Evolutionary conservation across 2,329 filamentous ascomycete genomes (phyloP), one percentile per base, ranked within the genome.

Genomic region (Fusarium subtropicale): DNA sequence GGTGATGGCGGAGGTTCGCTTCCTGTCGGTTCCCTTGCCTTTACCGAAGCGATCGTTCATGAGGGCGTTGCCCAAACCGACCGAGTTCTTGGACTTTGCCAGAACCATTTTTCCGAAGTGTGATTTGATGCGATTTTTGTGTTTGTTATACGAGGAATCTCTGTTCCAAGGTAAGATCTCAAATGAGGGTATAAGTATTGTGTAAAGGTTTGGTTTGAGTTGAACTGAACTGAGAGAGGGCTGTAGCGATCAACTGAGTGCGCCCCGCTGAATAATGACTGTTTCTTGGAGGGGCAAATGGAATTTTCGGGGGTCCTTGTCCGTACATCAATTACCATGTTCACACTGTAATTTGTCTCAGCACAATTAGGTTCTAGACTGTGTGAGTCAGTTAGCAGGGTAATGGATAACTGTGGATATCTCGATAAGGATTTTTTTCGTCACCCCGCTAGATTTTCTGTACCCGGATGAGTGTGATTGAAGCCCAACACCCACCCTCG

Each of bases 11-110:
- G 80, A 78, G 7, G 78, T 87, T 78, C 91, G 92, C 81, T 93
- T 95, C 79, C 94, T 90, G 79, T 94, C 92, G 53, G 86, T 79
- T 71, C 93, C 92, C 81, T 97, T 97, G 76, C 93, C 92, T 82
- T 96, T 97, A 77, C 94, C 93, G 81, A 98, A 97, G 61, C 95
- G 92, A 83, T 98, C 96, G 79, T 98, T 98, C 96, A 99, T 99
- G 79, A 99, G 88, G 83, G 92, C 90, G 84, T 97, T 97, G 79
- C 96, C 96, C 83, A 99, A 90, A 79, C 96, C 96, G 76, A 97
- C 93, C 76, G 90, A 87, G 82, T 94, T 97, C 81, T 97, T 98
- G 71, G 94, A 97, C 84, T 98, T 99, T 81, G 96, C 90, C 76
- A 85, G 80, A 78, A 82, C 81, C 87, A 89, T 89, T 61, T 74